Conservation (phyloP, 495 filamentous ascomycete genomes). For the Astrothelium macrocarpum region DNA sequence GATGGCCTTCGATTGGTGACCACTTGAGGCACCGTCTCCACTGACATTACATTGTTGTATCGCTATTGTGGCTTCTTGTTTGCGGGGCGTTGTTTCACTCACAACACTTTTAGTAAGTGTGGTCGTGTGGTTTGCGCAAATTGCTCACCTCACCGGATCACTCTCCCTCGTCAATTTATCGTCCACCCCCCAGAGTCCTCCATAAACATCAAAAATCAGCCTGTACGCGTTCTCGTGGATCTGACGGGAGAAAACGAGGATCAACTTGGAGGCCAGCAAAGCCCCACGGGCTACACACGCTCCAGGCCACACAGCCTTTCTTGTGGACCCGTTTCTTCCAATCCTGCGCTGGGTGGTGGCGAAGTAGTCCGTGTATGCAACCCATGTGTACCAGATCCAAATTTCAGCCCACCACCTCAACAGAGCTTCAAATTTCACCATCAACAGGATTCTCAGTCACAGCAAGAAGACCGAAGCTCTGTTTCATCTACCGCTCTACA, state of each 20-base stretch:
- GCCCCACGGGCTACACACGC: not conserved
- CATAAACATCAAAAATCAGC: slow-evolving; percentile 18
- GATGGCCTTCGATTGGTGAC: no score
- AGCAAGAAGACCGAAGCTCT: not conserved
- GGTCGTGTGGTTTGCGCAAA: slow-evolving; percentile 83
- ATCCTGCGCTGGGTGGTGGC: slow-evolving; percentile 61
- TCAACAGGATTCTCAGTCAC: not conserved
- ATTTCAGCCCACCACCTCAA: slow-evolving; percentile 49
- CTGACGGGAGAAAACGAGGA: slow-evolving; percentile 34
- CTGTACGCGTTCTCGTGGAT: slow-evolving; percentile 31
- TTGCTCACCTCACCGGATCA: slow-evolving; percentile 93
- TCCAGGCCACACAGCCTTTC: slow-evolving; percentile 8
- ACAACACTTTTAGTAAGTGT: slow-evolving; percentile 57
- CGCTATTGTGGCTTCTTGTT: no score
- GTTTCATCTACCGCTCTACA: not conserved
- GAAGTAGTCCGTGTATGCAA: slow-evolving; percentile 89
- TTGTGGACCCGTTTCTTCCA: slow-evolving; percentile 11
- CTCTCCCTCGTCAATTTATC: slow-evolving; percentile 85
- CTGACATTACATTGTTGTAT: no score
- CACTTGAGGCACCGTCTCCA: no score
- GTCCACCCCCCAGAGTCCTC: slow-evolving; percentile 58
- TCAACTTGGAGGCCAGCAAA: no score
- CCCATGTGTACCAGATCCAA: slow-evolving; percentile 88
- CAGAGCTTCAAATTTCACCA: not conserved
- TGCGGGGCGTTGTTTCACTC: not conserved